A percentile compares a stretch with the other conserved stretches of the same genome.
phyloP scores from a whole-genome alignment of 176 grass and related monocot species.

The Echinochloa phyllopogon region DNA sequence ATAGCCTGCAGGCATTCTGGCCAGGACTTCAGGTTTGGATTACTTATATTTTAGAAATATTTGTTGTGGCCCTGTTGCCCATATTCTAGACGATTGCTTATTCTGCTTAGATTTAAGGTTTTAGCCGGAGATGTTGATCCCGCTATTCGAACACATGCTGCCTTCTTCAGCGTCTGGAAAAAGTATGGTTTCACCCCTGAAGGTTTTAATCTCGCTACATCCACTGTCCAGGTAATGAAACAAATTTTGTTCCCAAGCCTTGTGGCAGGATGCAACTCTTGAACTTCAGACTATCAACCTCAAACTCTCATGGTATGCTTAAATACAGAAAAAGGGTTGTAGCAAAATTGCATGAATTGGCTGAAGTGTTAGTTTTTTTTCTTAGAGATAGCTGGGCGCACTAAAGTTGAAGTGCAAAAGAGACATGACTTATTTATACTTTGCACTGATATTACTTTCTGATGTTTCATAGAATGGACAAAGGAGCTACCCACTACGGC shows the following conservation, averaged over 20 bases:
- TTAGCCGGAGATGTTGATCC: constrained; percentile 97
- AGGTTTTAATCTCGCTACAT: constrained; percentile 96
- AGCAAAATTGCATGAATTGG: background rate
- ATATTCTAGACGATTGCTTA: constrained; percentile 73
- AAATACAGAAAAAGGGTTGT: background rate
- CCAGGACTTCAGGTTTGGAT: constrained; percentile 97
- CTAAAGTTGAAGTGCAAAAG: constrained; percentile 5
- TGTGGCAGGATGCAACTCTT: background rate
- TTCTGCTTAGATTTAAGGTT: constrained; percentile 87
- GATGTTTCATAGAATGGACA: constrained; percentile 72
- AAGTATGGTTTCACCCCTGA: constrained; percentile 97
- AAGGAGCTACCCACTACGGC: constrained; percentile 85
- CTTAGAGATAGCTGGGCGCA: background rate
- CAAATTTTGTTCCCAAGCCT: constrained; percentile 17
- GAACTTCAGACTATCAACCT: constrained; percentile 15
- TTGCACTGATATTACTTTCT: constrained; percentile 28
- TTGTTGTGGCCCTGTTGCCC: constrained; percentile 32
- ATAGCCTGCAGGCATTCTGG: constrained; percentile 99
- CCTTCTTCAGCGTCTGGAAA: constrained; percentile 99
- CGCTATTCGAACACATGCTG: constrained; percentile 95
- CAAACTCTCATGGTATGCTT: background rate
- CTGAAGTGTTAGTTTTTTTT: constrained; percentile 1
- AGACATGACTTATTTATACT: constrained; percentile 17
- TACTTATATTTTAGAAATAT: constrained; percentile 34
- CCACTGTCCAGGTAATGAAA: constrained; percentile 72